Evolutionary conservation across 306 rosid species (phyloP), one percentile per base, ranked within the genome.

Genomic region (Sicyos baderoa): DNA sequence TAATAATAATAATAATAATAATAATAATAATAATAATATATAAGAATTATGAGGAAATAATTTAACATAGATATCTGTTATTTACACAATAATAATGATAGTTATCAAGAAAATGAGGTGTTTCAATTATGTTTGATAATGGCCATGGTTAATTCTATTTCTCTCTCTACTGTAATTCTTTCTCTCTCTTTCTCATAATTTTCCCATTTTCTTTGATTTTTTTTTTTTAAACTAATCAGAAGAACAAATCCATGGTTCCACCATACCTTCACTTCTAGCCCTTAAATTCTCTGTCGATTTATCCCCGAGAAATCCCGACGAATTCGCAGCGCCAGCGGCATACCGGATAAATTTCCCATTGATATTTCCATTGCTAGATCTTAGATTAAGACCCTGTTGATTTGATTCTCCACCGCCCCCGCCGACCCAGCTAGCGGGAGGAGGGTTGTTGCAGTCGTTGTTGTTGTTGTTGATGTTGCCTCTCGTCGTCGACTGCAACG

Each of bases 201-300:
- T 66, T 59, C 70, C 18, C 17, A 5, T 47, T 66, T 66, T 74
- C 29, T 59, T 9, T 7, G 45, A 40, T 6, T 40, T 40, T 40
- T 40, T 40, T 9, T 40, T 40, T 37, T 37, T 37, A 8, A 40
- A 29, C 75, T 79, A 91, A 78, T 94, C 96, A 25, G 99, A 88
- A 57, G 99, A 94, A 82, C 96, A 94, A 81, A 94, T 88, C 97
- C 97, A 94, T 51, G 99, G 84, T 84, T 94, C 96, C 76, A 88
- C 83, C 86, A 87, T 94, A 88, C 96, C 97, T 94, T 85, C 96
- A 55, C 45, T 40, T 40, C 97, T 83, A 7, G 82, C 57, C 10
- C 57, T 67, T 15, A 14, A 29, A 67, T 67, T 67, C 72, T 67
- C 91, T 3, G 81, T 73, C 65, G 76, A 85, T 49, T 80, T 87